Base-by-base conservation (phyloP, 2,329 filamentous ascomycete species). In the Exophiala sideris region DNA sequence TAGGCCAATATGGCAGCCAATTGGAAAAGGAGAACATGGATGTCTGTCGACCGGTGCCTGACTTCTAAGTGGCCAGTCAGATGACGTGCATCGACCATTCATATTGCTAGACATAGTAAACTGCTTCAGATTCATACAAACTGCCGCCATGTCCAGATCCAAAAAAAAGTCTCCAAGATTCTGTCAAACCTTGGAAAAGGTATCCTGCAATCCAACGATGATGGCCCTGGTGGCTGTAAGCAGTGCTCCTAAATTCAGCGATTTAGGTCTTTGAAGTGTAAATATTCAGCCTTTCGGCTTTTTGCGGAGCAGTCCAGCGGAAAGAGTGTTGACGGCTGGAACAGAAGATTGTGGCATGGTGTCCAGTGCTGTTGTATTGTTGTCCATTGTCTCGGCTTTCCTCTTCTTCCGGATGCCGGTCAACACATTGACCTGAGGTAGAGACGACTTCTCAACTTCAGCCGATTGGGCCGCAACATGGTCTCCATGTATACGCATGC, bases 331-430 rank as follows among this genome's bases (percentile, higher is more conserved):
- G 12, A 50, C 41, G 5, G 42, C 20, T 32, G 47, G 12, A 10
- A 9, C 16, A 6, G 40, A 20, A 14, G 36, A 2, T 12, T 5
- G 14, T 41, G 45, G 34, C 12, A 21, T 21, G 2, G 7, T 33
- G n/a, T 35, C 24, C 21, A 41, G 5, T 14, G 32, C 11, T 16
- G 12, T 11, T 20, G 33, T 5, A 4, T 12, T 35, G 8, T 45
- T 36, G 10, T 52, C 52, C 21, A 46, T 11, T 6, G 36, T 41
- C 20, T 61, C 58, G 14, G 50, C 56, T 45, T 62, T 64, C 34
- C 62, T 57, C 48, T 64, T 64, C 45, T 59, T 62, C 24, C 57
- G 58, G 5, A 64, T 39, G 5, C 54, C 55, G 35, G 54, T 58
- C 18, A 64, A 56, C 42, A 63, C 39, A 38, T 61, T 64, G 44